Evolutionary conservation across 129 eudicot species (phyloP).

Genomic region (Logfia minima): DNA sequence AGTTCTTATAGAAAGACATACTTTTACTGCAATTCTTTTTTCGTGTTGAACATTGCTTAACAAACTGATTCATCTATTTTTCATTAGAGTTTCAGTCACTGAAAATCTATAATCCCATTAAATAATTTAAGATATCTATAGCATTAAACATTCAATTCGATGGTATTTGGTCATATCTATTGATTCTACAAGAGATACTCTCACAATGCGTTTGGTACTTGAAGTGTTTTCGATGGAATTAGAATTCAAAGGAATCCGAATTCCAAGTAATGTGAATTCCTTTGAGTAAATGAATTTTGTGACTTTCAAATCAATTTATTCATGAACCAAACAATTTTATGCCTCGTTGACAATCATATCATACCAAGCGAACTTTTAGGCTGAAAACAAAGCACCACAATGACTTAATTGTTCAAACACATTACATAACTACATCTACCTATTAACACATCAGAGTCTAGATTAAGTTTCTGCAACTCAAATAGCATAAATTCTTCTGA

Average conservation of each 20-base stretch:
- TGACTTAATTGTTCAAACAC: neutral
- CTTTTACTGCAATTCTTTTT: too few relatives aligned
- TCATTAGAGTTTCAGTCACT: neutral
- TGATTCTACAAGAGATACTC: neutral
- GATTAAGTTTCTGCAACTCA: slow-evolving; percentile 20
- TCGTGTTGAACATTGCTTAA: too few relatives aligned
- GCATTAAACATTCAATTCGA: neutral
- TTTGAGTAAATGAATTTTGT: too few relatives aligned
- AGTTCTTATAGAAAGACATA: too few relatives aligned
- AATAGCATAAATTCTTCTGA: slow-evolving; percentile 67
- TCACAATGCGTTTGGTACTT: neutral
- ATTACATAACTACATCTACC: slow-evolving; percentile 12
- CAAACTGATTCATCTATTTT: too few relatives aligned
- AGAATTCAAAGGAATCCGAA: too few relatives aligned
- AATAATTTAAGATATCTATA: neutral
- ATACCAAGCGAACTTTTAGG: slow-evolving; percentile 1
- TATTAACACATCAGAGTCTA: slow-evolving; percentile 5
- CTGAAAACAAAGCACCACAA: slow-evolving; percentile 9
- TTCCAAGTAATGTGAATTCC: too few relatives aligned
- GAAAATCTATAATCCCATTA: neutral
- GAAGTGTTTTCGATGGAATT: too few relatives aligned
- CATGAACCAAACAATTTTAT: too few relatives aligned
- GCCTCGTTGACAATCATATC: neutral
- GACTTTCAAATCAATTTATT: too few relatives aligned
- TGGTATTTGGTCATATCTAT: neutral